Percentiles rank a stretch among this genome's conserved stretches.
Evolutionary conservation across 352 stramenopile species (phyloP).

Genomic region (Phytophthora sp.): DNA sequence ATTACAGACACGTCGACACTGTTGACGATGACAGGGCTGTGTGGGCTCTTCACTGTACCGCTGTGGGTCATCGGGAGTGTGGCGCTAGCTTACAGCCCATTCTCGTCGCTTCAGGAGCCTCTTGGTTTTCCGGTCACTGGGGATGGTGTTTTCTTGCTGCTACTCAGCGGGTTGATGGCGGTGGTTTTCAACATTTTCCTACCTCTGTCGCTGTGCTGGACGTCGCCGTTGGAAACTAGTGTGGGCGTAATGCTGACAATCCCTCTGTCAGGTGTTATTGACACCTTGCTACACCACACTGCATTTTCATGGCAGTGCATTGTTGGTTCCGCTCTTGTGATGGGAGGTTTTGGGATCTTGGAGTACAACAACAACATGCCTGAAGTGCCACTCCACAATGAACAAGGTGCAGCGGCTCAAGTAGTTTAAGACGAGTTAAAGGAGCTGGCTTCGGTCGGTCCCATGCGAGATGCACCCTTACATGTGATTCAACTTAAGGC

Average conservation of each 20-base stretch:
- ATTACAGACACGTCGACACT: slow-evolving; percentile 58
- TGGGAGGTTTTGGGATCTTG: slow-evolving; percentile 54
- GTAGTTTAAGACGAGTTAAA: neutral
- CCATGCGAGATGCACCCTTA: slow-evolving; percentile 1
- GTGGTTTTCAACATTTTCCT: slow-evolving; percentile 59
- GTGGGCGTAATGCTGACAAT: slow-evolving; percentile 69
- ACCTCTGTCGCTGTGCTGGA: slow-evolving; percentile 56
- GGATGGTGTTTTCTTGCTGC: slow-evolving; percentile 41
- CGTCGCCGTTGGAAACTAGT: slow-evolving; percentile 58
- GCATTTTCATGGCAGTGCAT: slow-evolving; percentile 54
- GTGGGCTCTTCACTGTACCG: slow-evolving; percentile 54
- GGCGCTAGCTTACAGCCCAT: slow-evolving; percentile 36
- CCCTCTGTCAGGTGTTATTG: slow-evolving; percentile 50
- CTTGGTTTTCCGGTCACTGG: slow-evolving; percentile 43
- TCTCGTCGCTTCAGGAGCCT: slow-evolving; percentile 47
- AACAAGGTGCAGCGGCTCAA: neutral
- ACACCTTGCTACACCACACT: slow-evolving; percentile 46
- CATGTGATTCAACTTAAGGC: neutral
- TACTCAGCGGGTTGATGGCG: slow-evolving; percentile 42
- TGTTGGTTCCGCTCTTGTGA: slow-evolving; percentile 49
- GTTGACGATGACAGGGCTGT: slow-evolving; percentile 51
- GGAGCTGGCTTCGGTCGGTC: too few relatives aligned
- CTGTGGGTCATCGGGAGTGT: slow-evolving; percentile 53
- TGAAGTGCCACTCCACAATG: neutral
- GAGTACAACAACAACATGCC: slow-evolving; percentile 29